Evolutionary conservation across 1,284 basidiomycete species (phyloP), one percentile per base, ranked within the genome.

Genomic region (Tilletia setariae): DNA sequence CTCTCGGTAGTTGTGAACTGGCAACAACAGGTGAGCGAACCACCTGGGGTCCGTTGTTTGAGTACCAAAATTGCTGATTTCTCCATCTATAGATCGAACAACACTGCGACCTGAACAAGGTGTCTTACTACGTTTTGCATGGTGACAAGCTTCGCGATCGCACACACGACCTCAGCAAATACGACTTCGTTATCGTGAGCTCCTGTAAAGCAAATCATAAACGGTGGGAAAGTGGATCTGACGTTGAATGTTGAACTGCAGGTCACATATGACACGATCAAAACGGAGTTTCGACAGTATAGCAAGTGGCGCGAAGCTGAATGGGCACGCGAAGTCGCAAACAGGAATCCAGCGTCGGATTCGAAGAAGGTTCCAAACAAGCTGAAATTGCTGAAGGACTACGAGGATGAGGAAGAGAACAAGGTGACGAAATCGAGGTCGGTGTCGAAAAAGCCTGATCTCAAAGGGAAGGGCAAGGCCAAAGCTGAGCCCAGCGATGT

Each of bases 1-100:
- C 86, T 94, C 21, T 93, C 91, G 0, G 88, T 95, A 1, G 83
- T 94, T 6, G 92, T 91, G 15, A 95, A 95, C 77, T 95, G 93
- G 93, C 89, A 91, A 77, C 90, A 91, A 75, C 93, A 95, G 81
- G 89, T 53, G 51, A 53, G 51, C 13, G n/a, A 11, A 6, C 16
- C 30, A 2, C 28, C 16, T 32, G 13, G 28, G 11, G 13, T 25
- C 30, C 56, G 13, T 30, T 9, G 43, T 44, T 19, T 16, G 30
- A 13, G 4, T 2, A 13, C 19, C 13, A 32, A 30, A 16, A 35
- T 30, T 3, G 56, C 3, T 16, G 56, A 32, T 35, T 35, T 19
- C 19, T 30, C 16, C 28, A 6, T 21, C 15, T 16, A 13, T 16
- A 61, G 56, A 61, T 70, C 63, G 53, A 69, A 44, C 44, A 53